Evolutionary conservation across 192 early-diverging fungal genomes (phyloP).

Genomic region (Entomortierella parvispora): DNA sequence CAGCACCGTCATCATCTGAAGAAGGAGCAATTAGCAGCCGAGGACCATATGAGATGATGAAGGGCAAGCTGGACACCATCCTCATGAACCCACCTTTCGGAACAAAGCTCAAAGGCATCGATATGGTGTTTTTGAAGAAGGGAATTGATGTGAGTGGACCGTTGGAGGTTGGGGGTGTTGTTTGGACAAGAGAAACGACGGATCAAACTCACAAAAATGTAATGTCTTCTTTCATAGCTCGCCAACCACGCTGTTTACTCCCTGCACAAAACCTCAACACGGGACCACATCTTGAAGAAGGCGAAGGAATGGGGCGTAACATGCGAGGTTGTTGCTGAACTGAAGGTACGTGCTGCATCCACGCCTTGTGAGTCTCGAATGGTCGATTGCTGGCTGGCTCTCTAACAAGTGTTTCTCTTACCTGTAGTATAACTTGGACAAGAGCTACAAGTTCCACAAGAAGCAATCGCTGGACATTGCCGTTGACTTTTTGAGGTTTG

Average conservation of each 20-base stretch:
- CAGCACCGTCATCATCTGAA: slow-evolving; percentile 19
- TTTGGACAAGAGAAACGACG: too few species aligned
- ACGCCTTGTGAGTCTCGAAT: not conserved
- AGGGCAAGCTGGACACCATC: slow-evolving; percentile 74
- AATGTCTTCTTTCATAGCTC: slow-evolving; percentile 59
- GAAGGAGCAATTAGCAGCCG: slow-evolving; percentile 14
- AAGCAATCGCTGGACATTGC: slow-evolving; percentile 76
- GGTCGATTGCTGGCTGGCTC: not conserved
- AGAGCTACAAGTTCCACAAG: slow-evolving; percentile 86
- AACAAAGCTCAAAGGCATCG: slow-evolving; percentile 82
- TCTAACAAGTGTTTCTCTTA: slow-evolving; percentile 1
- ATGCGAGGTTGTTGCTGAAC: slow-evolving; percentile 78
- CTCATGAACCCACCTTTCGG: slow-evolving; percentile 88
- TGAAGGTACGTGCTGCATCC: slow-evolving; percentile 57
- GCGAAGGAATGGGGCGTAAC: slow-evolving; percentile 77
- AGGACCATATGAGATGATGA: slow-evolving; percentile 55
- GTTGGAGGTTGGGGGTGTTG: too few species aligned
- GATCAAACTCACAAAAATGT: too few species aligned
- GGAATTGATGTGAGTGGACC: slow-evolving; percentile 70
- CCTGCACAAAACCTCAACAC: slow-evolving; percentile 81
- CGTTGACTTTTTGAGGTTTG: slow-evolving; percentile 77
- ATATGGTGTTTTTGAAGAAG: slow-evolving; percentile 77
- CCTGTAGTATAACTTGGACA: slow-evolving; percentile 76
- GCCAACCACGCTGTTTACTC: slow-evolving; percentile 77
- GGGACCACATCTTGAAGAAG: slow-evolving; percentile 75